Base-by-base conservation (phyloP, 495 filamentous ascomycete genomes). In the Letharia lupina region DNA sequence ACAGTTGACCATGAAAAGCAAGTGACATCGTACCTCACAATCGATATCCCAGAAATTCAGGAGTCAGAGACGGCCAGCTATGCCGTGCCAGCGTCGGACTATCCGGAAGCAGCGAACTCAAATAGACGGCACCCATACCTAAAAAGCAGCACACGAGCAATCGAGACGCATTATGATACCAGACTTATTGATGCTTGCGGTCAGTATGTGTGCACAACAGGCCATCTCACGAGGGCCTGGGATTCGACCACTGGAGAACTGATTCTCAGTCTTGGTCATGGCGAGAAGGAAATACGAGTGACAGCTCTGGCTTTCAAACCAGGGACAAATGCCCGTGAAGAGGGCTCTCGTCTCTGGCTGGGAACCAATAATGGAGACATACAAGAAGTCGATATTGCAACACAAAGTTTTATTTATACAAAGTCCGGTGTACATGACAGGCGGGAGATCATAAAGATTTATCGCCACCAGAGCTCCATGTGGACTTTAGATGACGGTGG, bases 401-500 rank as follows among this genome's bases (percentile, higher is more conserved):
- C 83, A 7, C 87, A 91, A 67, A 84, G 81, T 37, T 80, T 96
- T 47, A 77, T 88, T 12, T 77, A 81, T 57, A 86, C 80, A 8
- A 88, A 87, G 67, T 75, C 82, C 13, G 84, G 79, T 70, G 89
- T 91, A 23, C 94, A 97, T 67, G 86, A 86, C 2, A 86, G 92
- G 42, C 81, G 87, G 59, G 91, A 96, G 70, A 84, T 98, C 64
- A 84, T 93, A 65, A 92, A 88, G 73, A 96, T 98, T 28, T 85
- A 89, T 67, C 86, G 93, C 60, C 87, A 93, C 75, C 87, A 85
- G 66, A 90, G 91, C 69, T 89, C 96, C 68, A 86, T 98, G 79
- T 98, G 94, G 94, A 91, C 92, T 3, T 70, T 98, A 18, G 95
- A 98, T 76, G 92, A 96, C 65, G 86, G 89, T 68, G 94, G 94